Evolutionary conservation across 2,329 filamentous ascomycete species (phyloP).

Genomic region (Colletotrichum cuscutae): DNA sequence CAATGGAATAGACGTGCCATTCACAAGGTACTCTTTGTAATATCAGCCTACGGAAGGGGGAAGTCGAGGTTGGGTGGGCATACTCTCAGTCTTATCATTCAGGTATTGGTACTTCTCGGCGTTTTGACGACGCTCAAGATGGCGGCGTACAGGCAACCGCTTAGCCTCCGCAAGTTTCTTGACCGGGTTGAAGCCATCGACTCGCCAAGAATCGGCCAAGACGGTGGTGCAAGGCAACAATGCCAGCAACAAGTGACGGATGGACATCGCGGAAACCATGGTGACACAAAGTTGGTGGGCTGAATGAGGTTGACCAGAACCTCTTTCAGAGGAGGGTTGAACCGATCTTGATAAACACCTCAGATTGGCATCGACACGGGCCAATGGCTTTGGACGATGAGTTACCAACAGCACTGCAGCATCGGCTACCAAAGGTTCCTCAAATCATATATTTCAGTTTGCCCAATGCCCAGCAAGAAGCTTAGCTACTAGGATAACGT

Average conservation of each 20-base stretch:
- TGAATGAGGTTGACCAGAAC: neutral
- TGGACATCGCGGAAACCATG: neutral
- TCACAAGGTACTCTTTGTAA: slow-evolving; percentile 67
- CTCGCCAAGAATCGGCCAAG: slow-evolving; percentile 16
- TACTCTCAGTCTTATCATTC: slow-evolving; percentile 18
- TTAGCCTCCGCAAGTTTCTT: neutral
- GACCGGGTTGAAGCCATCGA: slow-evolving; percentile 11
- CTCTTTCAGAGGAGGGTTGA: neutral
- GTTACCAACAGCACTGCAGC: neutral
- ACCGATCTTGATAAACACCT: neutral
- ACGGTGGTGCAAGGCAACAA: slow-evolving; percentile 10
- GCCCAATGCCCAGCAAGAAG: neutral
- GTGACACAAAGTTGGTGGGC: neutral
- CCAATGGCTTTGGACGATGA: neutral
- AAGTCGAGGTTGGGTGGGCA: accelerated
- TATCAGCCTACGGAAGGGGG: neutral
- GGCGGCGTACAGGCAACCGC: neutral
- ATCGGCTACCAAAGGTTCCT: neutral
- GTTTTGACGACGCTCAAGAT: neutral
- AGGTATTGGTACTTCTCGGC: slow-evolving; percentile 16
- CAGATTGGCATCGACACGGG: no score
- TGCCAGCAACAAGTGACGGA: neutral
- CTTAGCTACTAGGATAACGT: neutral
- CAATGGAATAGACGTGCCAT: slow-evolving; percentile 74
- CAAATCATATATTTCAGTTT: neutral